Conservation (phyloP, 805 yeast species). For the Myxozyma melibiosi region DNA sequence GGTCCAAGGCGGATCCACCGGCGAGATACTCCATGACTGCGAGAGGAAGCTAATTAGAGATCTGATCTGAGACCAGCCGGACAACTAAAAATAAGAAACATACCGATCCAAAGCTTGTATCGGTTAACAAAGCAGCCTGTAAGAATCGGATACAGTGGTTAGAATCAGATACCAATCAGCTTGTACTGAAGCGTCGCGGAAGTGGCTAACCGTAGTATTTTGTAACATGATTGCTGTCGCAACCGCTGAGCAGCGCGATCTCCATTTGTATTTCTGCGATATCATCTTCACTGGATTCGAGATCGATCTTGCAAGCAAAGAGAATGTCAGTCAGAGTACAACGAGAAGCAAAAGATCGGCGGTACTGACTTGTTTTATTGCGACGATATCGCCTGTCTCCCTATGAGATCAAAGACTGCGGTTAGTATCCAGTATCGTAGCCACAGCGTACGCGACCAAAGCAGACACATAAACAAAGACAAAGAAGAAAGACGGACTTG, state of each 20-base stretch:
- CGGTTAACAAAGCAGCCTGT: slow-evolving; percentile 65
- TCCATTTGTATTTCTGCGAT: slow-evolving; percentile 73
- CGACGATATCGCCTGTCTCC: slow-evolving; percentile 42
- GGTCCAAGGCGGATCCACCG: slow-evolving; percentile 73
- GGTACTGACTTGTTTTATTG: slow-evolving; percentile 39
- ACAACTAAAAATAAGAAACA: background rate
- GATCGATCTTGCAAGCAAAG: slow-evolving; percentile 58
- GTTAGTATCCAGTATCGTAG: no score
- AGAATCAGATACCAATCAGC: background rate
- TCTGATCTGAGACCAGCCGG: no score
- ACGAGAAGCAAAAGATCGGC: background rate
- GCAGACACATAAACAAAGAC: background rate
- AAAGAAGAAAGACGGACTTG: slow-evolving; percentile 36
- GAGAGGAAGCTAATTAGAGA: background rate
- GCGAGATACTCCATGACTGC: slow-evolving; percentile 72
- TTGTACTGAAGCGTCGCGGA: no score
- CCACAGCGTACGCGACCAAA: no score
- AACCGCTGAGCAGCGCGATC: slow-evolving; percentile 67
- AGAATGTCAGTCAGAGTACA: slow-evolving; percentile 10
- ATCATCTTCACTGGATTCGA: slow-evolving; percentile 68
- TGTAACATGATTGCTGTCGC: slow-evolving; percentile 64
- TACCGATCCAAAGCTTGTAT: slow-evolving; percentile 67
- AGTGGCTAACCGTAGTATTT: slow-evolving; percentile 52
- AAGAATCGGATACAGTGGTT: background rate
- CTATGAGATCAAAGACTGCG: slow-evolving; percentile 14